Conservation (phyloP, 352 stramenopile species). For the Halophytophthora batemanensis region DNA sequence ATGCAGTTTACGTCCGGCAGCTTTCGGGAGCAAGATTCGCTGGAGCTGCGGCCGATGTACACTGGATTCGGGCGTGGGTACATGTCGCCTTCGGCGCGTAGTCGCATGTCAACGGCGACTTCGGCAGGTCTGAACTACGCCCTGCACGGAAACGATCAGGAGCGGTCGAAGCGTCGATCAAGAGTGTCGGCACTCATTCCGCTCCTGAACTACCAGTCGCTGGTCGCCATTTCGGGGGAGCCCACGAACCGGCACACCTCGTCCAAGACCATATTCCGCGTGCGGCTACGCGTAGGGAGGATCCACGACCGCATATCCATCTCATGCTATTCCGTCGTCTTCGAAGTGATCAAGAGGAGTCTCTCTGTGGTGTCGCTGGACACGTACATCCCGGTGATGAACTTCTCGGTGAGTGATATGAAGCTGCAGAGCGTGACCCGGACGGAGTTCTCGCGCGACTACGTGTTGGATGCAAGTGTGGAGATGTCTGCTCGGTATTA, state of each 20-base stretch:
- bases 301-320: slow-evolving; percentile 73
- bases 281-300: slow-evolving; percentile 62
- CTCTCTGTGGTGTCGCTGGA: slow-evolving; percentile 85
- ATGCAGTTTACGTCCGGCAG: slow-evolving; percentile 45
- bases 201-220: slow-evolving; percentile 73
- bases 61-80: slow-evolving; percentile 47
- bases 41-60: slow-evolving; percentile 65
- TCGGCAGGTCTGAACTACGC: slow-evolving; percentile 44
- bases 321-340: slow-evolving; percentile 75
- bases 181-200: slow-evolving; percentile 51
- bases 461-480: slow-evolving; percentile 66
- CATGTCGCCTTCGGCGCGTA: slow-evolving; percentile 55
- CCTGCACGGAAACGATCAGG: slow-evolving; percentile 26
- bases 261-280: slow-evolving; percentile 52
- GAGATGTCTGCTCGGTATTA: slow-evolving; percentile 86
- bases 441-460: slow-evolving; percentile 68
- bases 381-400: slow-evolving; percentile 90
- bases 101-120: slow-evolving; percentile 67
- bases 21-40: slow-evolving; percentile 50
- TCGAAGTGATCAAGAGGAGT: slow-evolving; percentile 88
- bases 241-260: slow-evolving; percentile 38
- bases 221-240: slow-evolving; percentile 53
- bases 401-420: slow-evolving; percentile 83
- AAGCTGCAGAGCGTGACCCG: slow-evolving; percentile 69
- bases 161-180: slow-evolving; percentile 31